Evolutionary conservation across 768 basidiomycete genomes (phyloP).

Genomic region (Auricularia sp.): DNA sequence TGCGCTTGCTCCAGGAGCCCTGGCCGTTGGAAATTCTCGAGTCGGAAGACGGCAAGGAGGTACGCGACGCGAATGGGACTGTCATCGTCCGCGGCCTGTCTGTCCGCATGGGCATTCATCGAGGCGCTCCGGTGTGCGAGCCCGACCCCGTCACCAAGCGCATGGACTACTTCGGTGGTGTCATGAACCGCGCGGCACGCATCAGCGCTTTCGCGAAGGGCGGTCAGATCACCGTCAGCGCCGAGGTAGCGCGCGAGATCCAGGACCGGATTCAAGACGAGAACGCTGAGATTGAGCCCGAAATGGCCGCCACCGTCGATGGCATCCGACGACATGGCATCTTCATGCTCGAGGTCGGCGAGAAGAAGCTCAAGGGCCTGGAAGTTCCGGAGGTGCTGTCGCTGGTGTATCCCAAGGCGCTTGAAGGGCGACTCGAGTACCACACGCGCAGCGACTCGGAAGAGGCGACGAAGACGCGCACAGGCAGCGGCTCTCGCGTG

Average conservation of each 20-base stretch:
- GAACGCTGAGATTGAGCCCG: slow-evolving; percentile 44
- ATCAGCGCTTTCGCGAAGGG: slow-evolving; percentile 77
- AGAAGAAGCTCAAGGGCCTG: slow-evolving; percentile 87
- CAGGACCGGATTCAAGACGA: slow-evolving; percentile 38
- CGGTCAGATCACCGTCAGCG: slow-evolving; percentile 88
- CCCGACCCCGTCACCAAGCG: slow-evolving; percentile 82
- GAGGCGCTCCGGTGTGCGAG: slow-evolving; percentile 81
- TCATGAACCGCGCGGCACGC: slow-evolving; percentile 88
- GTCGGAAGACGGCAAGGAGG: slow-evolving; percentile 79
- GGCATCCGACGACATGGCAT: slow-evolving; percentile 66
- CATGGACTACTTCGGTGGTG: slow-evolving; percentile 97
- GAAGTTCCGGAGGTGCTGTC: slow-evolving; percentile 84
- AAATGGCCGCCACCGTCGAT: slow-evolving; percentile 54
- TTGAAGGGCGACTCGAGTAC: slow-evolving; percentile 61
- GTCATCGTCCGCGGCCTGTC: slow-evolving; percentile 80
- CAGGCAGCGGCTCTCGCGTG: slow-evolving; percentile 37
- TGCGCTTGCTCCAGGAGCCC: slow-evolving; percentile 63
- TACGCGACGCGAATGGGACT: slow-evolving; percentile 52
- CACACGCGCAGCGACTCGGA: background rate
- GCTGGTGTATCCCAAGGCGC: slow-evolving; percentile 65
- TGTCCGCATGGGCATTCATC: slow-evolving; percentile 96
- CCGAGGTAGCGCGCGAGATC: slow-evolving; percentile 79
- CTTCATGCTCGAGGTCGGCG: slow-evolving; percentile 66
- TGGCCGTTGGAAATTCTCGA: slow-evolving; percentile 95
- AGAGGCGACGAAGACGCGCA: slow-evolving; percentile 4